A percentile compares a stretch with the other conserved stretches of the same genome.
Evolutionary conservation across 768 basidiomycete species (phyloP).

Genomic region (Jaapia argillacea): DNA sequence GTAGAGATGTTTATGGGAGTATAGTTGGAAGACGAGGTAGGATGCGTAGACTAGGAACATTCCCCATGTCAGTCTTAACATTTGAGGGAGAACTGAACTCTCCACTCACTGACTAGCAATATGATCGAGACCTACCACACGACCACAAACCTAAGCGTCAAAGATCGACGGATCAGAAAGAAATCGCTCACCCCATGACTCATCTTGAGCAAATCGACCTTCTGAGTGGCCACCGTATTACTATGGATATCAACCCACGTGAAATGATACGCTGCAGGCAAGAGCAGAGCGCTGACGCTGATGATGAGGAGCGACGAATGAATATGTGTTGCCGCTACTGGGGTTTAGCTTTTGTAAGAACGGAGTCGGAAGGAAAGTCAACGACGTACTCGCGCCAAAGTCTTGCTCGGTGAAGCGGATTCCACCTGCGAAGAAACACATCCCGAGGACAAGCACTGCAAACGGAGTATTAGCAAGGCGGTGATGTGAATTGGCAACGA

Average conservation of each 20-base stretch:
- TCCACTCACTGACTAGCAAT: conserved; percentile 56
- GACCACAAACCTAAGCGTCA: no score
- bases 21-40: conserved; percentile 76
- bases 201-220: conserved; percentile 49
- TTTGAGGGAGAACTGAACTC: conserved; percentile 1
- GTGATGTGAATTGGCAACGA: conserved; percentile 1
- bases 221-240: conserved; percentile 21
- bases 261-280: conserved; percentile 72
- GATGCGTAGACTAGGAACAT: conserved; percentile 50
- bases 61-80: no score
- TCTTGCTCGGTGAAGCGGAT: conserved; percentile 69
- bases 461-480: background rate
- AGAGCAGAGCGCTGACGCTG: conserved; percentile 68
- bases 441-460: conserved; percentile 72
- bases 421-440: conserved; percentile 82
- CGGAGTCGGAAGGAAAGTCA: no score
- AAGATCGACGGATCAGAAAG: no score
- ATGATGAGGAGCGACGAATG: conserved; percentile 67
- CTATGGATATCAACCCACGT: conserved; percentile 28
- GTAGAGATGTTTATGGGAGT: conserved; percentile 69
- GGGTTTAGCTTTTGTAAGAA: background rate
- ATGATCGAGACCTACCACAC: conserved; percentile 56
- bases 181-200: conserved; percentile 56
- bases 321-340: conserved; percentile 61
- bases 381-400: conserved; percentile 53